Base-by-base conservation (phyloP, 1,139 yeast genomes). In the Scheffersomyces illinoinensis region DNA sequence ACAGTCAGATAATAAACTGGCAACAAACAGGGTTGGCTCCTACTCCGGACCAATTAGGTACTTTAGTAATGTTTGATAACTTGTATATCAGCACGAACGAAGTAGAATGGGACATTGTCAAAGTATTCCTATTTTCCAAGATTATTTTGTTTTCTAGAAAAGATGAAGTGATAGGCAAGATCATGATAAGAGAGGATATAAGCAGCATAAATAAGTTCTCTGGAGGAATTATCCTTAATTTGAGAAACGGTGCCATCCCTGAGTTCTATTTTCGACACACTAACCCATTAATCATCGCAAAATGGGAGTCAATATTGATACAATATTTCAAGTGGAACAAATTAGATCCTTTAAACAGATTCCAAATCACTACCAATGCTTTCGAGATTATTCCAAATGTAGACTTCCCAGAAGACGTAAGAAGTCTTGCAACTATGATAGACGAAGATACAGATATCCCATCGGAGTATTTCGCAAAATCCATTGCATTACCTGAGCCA, bases 341-440 rank as follows among this genome's bases (percentile, higher is more conserved):
- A 7, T 57, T 68, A 2, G 58, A 61, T 18, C 62, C 62, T 1
- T 70, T 82, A 1, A 80, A 84, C 8, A 63, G 83, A 33, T 74
- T 73, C 53, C 86, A 84, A 65, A 70, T 85, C 60, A 82, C 90
- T 0, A 75, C 83, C 0, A 86, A 82, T 61, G 82, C 81, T 0
- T 84, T 89, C 88, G 67, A 68, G 14, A 62, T 79, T 20, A 62
- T 78, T 48, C 66, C 53, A 48, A 12, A 66, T 43, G 60, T 73
- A 3, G 65, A 68, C 21, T 65, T 85, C 4, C 85, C 87, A 0
- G 60, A 66, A 1, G 82, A 83, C 49, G 73, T 83, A 5, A 62
- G 73, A 46, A 71, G 72, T 53, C 80, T 78, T 59, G 73, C 78
- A 54, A 73, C 75, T 21, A 60, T 77, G 24, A 68, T 78, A 3